These are phyloP conservation scores for Lipomyces chichibuensis DNA, from an alignment of 805 yeast species.

Conservation along the genomic window DNA sequence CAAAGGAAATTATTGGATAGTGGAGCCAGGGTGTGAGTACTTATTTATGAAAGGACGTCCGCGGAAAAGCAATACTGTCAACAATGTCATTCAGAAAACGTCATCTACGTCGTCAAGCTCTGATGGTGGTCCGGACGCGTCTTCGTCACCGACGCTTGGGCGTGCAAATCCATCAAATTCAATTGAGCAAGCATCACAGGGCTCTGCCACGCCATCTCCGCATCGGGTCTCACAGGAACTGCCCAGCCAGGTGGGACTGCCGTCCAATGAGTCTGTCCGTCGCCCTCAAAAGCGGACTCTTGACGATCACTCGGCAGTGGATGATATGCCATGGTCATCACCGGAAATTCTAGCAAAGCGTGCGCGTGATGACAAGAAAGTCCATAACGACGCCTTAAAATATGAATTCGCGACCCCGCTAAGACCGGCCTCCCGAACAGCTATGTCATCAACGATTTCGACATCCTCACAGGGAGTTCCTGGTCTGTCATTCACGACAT, in stretches of 20 bases:
- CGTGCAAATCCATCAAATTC: not conserved
- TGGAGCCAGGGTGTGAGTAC: conserved; percentile 78
- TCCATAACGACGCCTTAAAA: not conserved
- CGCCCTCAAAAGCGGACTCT: conserved; percentile 5
- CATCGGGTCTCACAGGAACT: not conserved
- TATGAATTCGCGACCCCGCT: conserved; percentile 30
- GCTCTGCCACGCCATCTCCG: not conserved
- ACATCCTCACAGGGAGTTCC: conserved; percentile 20
- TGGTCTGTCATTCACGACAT: conserved; percentile 29
- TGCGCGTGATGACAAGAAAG: conserved; percentile 9
- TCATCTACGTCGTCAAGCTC: not conserved
- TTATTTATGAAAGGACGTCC: conserved; percentile 65
- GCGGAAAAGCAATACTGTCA: conserved; percentile 9
- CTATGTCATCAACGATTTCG: conserved; percentile 7
- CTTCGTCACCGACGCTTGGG: conserved; percentile 3
- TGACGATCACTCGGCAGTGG: not conserved
- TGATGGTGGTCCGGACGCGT: conserved; percentile 3
- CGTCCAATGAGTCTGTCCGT: not conserved
- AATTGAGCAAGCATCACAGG: not conserved
- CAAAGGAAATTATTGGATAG: conserved; percentile 88
- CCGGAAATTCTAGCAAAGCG: conserved; percentile 30
- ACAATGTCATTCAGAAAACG: not conserved
- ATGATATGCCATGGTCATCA: conserved; percentile 19
- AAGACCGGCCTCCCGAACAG: conserved; percentile 27
- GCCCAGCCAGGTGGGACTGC: not conserved